phyloP scores from a whole-genome alignment of 2,329 filamentous ascomycete genomes.

The Colletotrichum tropicicola region DNA sequence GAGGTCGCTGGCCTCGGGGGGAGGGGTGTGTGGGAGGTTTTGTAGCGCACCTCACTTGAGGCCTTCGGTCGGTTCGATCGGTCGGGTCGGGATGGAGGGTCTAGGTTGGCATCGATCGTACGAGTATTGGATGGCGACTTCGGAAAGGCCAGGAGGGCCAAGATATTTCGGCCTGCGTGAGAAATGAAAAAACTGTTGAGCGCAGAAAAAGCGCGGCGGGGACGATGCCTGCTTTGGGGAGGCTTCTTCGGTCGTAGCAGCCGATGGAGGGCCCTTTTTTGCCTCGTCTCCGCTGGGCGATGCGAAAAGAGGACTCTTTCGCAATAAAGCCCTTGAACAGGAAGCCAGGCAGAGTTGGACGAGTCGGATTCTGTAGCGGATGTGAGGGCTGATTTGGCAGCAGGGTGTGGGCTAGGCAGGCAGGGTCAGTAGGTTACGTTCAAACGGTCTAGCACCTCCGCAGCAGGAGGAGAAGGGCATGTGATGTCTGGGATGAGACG shows the following conservation, averaged over 20 bases:
- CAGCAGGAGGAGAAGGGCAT: conserved; percentile 17
- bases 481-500: conserved; percentile 28
- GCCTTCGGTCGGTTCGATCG: not conserved
- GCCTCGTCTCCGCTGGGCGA: not conserved
- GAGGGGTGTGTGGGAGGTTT: not conserved
- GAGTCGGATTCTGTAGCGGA: conserved; percentile 20
- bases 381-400: not conserved
- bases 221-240: conserved; percentile 21
- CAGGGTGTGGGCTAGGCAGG: conserved; percentile 1
- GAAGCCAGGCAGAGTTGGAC: not conserved
- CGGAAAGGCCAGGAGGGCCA: conserved; percentile 24
- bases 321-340: not conserved
- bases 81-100: not conserved
- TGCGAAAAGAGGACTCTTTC: not conserved
- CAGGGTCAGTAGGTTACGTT: conserved; percentile 8
- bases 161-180: not conserved
- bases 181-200: not conserved
- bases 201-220: not conserved
- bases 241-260: conserved; percentile 16
- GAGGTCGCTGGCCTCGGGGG: not conserved
- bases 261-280: no score
- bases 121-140: conserved; percentile 18
- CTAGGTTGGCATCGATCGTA: conserved; percentile 23
- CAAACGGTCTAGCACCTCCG: conserved; percentile 9
- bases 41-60: conserved; percentile 16